phyloP scores from a whole-genome alignment of 2,329 filamentous ascomycete species.

The Sporothrix globosa region DNA sequence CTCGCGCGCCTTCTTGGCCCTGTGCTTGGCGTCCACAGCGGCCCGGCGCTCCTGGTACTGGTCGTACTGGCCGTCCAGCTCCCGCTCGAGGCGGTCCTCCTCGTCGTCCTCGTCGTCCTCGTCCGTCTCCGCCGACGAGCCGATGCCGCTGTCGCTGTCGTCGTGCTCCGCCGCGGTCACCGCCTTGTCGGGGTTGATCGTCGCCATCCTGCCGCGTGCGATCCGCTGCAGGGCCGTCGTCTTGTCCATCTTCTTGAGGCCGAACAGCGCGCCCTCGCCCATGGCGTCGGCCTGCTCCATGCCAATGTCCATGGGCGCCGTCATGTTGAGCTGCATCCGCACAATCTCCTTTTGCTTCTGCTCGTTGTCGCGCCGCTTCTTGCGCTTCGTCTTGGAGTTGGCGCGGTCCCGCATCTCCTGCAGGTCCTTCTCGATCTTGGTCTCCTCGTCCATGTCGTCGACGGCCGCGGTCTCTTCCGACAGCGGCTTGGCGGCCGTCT shows the following conservation, averaged over 20 bases:
- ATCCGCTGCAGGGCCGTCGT: conserved; percentile 70
- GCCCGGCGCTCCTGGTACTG: conserved; percentile 80
- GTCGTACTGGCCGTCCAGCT: conserved; percentile 87
- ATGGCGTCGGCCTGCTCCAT: conserved; percentile 80
- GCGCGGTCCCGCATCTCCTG: conserved; percentile 81
- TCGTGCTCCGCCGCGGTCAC: conserved; percentile 49
- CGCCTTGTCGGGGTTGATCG: conserved; percentile 50
- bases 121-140: conserved; percentile 59
- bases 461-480: conserved; percentile 78
- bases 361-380: conserved; percentile 86
- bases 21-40: conserved; percentile 80
- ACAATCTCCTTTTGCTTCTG: conserved; percentile 91
- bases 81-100: conserved; percentile 77
- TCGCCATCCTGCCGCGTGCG: conserved; percentile 76
- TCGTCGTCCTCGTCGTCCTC: conserved; percentile 65
- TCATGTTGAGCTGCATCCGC: conserved; percentile 98
- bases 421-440: conserved; percentile 85
- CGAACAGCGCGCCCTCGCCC: conserved; percentile 84
- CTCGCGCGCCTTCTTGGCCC: conserved; percentile 84
- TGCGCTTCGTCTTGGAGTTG: conserved; percentile 74
- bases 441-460: conserved; percentile 90
- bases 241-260: conserved; percentile 79
- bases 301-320: conserved; percentile 91
- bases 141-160: conserved; percentile 63
- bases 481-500: conserved; percentile 52